These are phyloP conservation scores for Basipetospora chlamydospora DNA, from an alignment of 2,329 filamentous ascomycete genomes.

Conservation along the genomic window DNA sequence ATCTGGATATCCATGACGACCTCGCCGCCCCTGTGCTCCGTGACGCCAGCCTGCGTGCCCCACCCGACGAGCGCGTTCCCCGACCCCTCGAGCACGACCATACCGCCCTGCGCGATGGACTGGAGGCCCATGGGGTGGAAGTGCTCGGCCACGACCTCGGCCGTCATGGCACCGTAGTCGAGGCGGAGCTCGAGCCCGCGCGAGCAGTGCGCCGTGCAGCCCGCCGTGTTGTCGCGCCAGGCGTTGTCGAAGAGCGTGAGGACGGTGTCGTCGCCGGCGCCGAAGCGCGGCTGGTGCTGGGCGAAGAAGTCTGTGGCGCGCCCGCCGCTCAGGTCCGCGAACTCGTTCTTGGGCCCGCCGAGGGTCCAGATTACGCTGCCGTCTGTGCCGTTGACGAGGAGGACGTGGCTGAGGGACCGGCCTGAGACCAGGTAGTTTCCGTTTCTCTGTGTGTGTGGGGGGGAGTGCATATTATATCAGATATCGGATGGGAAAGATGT, in stretches of 20 bases:
- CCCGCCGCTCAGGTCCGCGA: slow-evolving; percentile 19
- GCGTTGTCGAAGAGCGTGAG: slow-evolving; percentile 26
- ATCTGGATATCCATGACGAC: slow-evolving; percentile 14
- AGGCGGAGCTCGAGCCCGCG: slow-evolving; percentile 17
- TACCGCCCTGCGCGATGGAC: slow-evolving; percentile 15
- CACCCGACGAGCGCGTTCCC: slow-evolving; percentile 15
- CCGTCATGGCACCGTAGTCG: slow-evolving; percentile 15
- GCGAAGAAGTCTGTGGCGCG: slow-evolving; percentile 14
- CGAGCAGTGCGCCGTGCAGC: slow-evolving; percentile 15
- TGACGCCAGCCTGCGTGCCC: slow-evolving; percentile 15
- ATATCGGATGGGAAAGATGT: too few relatives aligned
- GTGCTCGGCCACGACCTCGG: slow-evolving; percentile 15
- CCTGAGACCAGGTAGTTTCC: slow-evolving; percentile 23
- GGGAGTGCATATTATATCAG: too few relatives aligned
- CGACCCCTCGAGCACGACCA: slow-evolving; percentile 12
- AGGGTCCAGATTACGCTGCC: slow-evolving; percentile 21
- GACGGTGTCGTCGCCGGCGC: slow-evolving; percentile 15
- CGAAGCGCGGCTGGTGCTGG: slow-evolving; percentile 22
- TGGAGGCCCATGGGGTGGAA: slow-evolving; percentile 14
- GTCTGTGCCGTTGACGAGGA: slow-evolving; percentile 15
- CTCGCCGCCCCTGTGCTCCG: slow-evolving; percentile 15
- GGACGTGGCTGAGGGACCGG: slow-evolving; percentile 17
- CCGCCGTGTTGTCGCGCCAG: slow-evolving; percentile 14
- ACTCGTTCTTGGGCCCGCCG: slow-evolving; percentile 20
- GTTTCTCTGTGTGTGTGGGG: too few relatives aligned